Evolutionary conservation across 371 early-diverging fungal species (phyloP).

Genomic region (Mortierella sp.): DNA sequence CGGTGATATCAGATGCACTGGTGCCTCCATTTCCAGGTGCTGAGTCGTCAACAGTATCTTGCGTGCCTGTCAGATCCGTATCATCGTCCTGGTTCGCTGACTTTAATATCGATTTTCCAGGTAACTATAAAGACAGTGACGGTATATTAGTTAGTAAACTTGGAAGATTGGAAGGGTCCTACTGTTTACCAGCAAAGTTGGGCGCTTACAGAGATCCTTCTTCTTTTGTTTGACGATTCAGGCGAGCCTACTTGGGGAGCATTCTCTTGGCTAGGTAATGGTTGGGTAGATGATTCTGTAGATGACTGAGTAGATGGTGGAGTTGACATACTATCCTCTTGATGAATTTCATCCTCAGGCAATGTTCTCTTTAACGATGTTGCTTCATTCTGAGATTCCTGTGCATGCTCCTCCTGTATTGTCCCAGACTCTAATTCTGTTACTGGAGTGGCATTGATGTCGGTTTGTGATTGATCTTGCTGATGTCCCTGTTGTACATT

Average conservation of each 20-base stretch:
- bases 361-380: conserved; percentile 15
- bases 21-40: background rate
- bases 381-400: background rate
- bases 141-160: background rate
- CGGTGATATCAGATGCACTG: conserved; percentile 18
- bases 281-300: conserved; percentile 1
- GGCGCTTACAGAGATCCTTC: conserved; percentile 39
- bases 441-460: background rate
- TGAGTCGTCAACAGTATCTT: conserved; percentile 11
- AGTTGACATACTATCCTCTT: background rate
- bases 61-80: conserved; percentile 15
- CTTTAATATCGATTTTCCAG: conserved; percentile 52
- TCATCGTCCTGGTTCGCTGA: conserved; percentile 25
- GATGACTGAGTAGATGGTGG: conserved; percentile 4
- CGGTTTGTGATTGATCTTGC: background rate
- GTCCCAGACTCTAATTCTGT: background rate
- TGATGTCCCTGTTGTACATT: background rate
- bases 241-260: conserved; percentile 7
- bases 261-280: conserved; percentile 8
- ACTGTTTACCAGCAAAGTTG: background rate
- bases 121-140: conserved; percentile 17
- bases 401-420: background rate
- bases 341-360: conserved; percentile 3
- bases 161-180: no score
- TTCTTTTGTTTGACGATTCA: conserved; percentile 22